Evolutionary conservation across 129 eudicot species (phyloP), one percentile per base, ranked within the genome.

Genomic region (Calendula officinalis): DNA sequence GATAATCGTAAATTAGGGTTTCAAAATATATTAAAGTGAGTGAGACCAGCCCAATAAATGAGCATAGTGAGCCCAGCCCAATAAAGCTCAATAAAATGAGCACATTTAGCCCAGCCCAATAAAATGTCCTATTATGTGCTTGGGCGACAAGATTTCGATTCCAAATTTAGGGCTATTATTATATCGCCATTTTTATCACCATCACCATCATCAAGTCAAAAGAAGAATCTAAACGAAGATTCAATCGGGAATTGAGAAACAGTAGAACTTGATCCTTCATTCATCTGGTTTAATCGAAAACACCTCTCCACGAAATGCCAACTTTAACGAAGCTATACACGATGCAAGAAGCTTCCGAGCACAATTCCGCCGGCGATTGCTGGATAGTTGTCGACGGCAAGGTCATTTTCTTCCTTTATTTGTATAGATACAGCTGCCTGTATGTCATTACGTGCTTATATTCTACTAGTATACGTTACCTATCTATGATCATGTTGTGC

Each of bases 361-460:
- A 91, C 80, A 87, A 87, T 69, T 76, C 90, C 57, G 78, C 78
- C 32, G 90, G 83, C 4, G 98, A 91, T 84, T 91, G 96, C 67
- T 87, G 98, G 98, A 69, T 91, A 52, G 86, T 83, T 69, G 70
- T 91, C 22, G 90, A 84, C 65, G 96, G 96, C 69, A 91, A 91
- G 94, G 98, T 91, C 51, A 4, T 8, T 36, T 12, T 64, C 16
- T 50, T 9, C 22, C 13, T 64, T 2, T 35, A 16, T 61, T 34
- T 3, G 33, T 56, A 37, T 64, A 6, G 4, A 34, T 53, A 11
- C 3, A 61, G 9, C 6, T 27, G 30, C 10, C 35, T 41, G 7
- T 17, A 52, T 78, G 9, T 22, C 30, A 22, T 1, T 41, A 73
- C 64, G 16, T 43, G 30, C 33, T 33, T 59, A 7, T 9, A 47